Percentiles rank a stretch among this genome's conserved stretches.
phyloP scores from a whole-genome alignment of 2,329 filamentous ascomycete species.

The Orbilia oligospora region DNA sequence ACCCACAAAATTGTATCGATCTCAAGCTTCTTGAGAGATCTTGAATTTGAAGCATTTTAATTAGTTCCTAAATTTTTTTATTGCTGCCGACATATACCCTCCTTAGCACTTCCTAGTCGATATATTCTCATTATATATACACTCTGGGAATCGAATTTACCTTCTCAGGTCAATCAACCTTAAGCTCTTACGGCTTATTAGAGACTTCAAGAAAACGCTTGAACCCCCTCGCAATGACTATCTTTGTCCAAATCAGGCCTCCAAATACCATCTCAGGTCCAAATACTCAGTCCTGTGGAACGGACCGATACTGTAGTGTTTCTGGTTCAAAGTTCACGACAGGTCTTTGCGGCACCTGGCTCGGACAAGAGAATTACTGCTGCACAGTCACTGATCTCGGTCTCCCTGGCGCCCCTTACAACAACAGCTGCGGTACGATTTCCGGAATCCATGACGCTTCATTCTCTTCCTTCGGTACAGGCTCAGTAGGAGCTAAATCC shows the following conservation, averaged over 20 bases:
- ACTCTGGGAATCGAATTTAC: neutral
- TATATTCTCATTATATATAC: no score
- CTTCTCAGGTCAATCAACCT: neutral
- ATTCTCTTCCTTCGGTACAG: constrained; percentile 33
- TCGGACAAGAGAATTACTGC: constrained; percentile 43
- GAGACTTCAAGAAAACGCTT: neutral
- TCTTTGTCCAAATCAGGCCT: constrained; percentile 37
- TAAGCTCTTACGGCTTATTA: neutral
- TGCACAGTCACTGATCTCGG: constrained; percentile 34
- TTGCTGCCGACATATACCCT: no score
- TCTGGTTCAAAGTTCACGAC: constrained; percentile 39
- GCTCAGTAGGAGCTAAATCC: constrained; percentile 1
- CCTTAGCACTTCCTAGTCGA: no score
- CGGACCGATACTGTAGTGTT: constrained; percentile 28
- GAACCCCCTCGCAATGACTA: constrained; percentile 20
- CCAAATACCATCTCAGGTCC: constrained; percentile 12
- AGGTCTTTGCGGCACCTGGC: constrained; percentile 49
- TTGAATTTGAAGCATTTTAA: no score
- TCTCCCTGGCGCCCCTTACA: neutral
- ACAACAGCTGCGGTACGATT: constrained; percentile 47
- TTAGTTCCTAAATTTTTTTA: no score
- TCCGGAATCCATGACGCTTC: constrained; percentile 37
- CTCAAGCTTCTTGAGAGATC: no score
- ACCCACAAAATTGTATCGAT: no score
- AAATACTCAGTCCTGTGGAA: constrained; percentile 25